Percentiles rank a stretch among this genome's conserved stretches.
Conservation (phyloP, 768 basidiomycete species). For the Amanita pseudoporphyria region DNA sequence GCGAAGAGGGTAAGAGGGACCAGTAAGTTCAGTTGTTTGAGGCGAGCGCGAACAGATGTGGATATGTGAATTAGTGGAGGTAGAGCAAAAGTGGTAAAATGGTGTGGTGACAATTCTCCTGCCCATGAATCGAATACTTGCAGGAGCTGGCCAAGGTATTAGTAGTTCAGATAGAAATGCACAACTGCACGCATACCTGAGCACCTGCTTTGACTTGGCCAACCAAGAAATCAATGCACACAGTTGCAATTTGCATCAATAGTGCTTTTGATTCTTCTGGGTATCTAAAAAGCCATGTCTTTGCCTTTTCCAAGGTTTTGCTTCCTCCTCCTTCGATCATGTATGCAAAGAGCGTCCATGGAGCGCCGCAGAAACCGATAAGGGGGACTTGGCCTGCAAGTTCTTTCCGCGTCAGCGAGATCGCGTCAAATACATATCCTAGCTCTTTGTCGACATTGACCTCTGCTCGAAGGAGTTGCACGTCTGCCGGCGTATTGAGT, state of each 20-base stretch:
- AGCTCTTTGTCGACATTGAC: slow-evolving; percentile 83
- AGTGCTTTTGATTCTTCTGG: slow-evolving; percentile 77
- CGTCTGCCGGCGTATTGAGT: slow-evolving; percentile 65
- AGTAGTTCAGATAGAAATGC: background rate
- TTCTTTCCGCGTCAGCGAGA: slow-evolving; percentile 73
- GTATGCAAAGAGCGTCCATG: slow-evolving; percentile 97
- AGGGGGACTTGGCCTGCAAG: slow-evolving; percentile 87
- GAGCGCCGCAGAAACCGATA: slow-evolving; percentile 95
- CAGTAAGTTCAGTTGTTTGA: slow-evolving; percentile 41
- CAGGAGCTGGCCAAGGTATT: slow-evolving; percentile 47
- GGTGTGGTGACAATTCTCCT: slow-evolving; percentile 81
- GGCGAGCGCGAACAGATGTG: slow-evolving; percentile 48
- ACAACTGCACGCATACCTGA: slow-evolving; percentile 47
- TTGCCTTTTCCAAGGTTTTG: slow-evolving; percentile 84
- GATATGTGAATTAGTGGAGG: slow-evolving; percentile 73
- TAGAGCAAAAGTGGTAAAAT: slow-evolving; percentile 78
- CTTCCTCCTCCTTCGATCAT: slow-evolving; percentile 97
- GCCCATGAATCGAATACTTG: slow-evolving; percentile 99
- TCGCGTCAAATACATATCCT: slow-evolving; percentile 87
- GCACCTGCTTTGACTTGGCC: slow-evolving; percentile 94
- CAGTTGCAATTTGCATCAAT: slow-evolving; percentile 71
- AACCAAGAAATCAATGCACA: slow-evolving; percentile 84
- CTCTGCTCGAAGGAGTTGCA: slow-evolving; percentile 43
- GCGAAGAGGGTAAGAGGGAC: slow-evolving; percentile 90
- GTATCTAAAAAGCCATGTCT: slow-evolving; percentile 90